These are phyloP conservation scores for Starmera pachycereana DNA, from an alignment of 805 yeast genomes.

Conservation along the genomic window DNA sequence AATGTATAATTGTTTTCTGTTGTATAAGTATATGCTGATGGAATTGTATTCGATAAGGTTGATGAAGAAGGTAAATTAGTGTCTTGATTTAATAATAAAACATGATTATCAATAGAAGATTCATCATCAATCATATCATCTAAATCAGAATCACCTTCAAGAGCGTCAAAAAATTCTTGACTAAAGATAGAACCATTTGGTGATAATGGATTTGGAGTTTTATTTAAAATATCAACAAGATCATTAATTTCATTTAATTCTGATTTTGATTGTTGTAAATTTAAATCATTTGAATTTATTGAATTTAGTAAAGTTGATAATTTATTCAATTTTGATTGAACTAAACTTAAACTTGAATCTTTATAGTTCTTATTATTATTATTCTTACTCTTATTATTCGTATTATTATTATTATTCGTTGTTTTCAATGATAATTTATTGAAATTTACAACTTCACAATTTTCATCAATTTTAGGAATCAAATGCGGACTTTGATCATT, in stretches of 20 bases:
- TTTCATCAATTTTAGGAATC: background rate
- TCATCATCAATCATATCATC: slow-evolving; percentile 17
- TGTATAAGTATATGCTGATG: too few relatives aligned
- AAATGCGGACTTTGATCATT: background rate
- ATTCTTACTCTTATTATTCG: too few relatives aligned
- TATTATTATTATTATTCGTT: too few relatives aligned
- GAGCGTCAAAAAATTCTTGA: slow-evolving; percentile 60
- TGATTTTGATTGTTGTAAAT: background rate
- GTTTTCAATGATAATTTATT: too few relatives aligned
- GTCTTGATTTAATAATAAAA: slow-evolving; percentile 8
- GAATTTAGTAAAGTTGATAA: background rate
- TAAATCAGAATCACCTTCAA: slow-evolving; percentile 29
- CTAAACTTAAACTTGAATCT: background rate
- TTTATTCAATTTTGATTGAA: background rate
- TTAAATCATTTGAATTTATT: background rate
- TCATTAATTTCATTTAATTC: background rate
- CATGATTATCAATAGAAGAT: slow-evolving; percentile 10
- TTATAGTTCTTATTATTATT: too few relatives aligned
- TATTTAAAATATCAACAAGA: slow-evolving; percentile 2
- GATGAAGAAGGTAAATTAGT: background rate
- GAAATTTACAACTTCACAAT: background rate
- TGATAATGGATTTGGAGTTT: slow-evolving; percentile 2
- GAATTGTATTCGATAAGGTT: too few relatives aligned
- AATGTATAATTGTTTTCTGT: too few relatives aligned
- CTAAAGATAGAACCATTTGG: slow-evolving; percentile 28